A percentile compares a stretch with the other conserved stretches of the same genome.
Conservation (phyloP, 495 filamentous ascomycete species). For the Penicillium verhagenii region DNA sequence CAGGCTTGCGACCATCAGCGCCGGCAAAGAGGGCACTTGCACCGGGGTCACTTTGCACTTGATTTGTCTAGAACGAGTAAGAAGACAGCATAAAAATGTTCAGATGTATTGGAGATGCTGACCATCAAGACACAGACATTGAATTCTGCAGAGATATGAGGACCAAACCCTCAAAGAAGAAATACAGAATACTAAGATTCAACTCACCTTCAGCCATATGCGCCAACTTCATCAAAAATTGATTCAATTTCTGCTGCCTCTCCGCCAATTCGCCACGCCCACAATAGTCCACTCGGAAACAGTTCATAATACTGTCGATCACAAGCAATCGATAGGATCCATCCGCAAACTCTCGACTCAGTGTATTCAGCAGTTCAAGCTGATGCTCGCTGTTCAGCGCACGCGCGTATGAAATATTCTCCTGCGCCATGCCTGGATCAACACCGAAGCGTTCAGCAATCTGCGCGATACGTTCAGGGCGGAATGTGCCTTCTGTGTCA, state of each 20-base stretch:
- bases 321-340: conserved; percentile 72
- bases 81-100: neutral
- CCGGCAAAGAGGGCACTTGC: conserved; percentile 77
- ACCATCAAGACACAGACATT: conserved; percentile 76
- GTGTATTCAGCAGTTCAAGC: conserved; percentile 64
- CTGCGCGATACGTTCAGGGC: conserved; percentile 68
- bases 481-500: conserved; percentile 78
- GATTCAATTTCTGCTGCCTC: conserved; percentile 72
- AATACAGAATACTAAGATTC: neutral
- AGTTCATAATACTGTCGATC: conserved; percentile 78
- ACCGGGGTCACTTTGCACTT: conserved; percentile 80
- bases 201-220: conserved; percentile 69
- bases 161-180: neutral
- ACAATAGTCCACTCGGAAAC: conserved; percentile 72
- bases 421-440: conserved; percentile 62
- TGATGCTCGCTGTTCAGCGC: conserved; percentile 77
- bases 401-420: conserved; percentile 74
- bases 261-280: conserved; percentile 76
- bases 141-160: conserved; percentile 53
- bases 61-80: conserved; percentile 59
- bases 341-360: conserved; percentile 63
- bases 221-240: conserved; percentile 66
- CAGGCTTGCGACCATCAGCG: conserved; percentile 72
- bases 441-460: conserved; percentile 75
- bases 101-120: conserved; percentile 6